phyloP scores from a whole-genome alignment of 169 alveolate genomes.

The Besnoitia besnoiti region DNA sequence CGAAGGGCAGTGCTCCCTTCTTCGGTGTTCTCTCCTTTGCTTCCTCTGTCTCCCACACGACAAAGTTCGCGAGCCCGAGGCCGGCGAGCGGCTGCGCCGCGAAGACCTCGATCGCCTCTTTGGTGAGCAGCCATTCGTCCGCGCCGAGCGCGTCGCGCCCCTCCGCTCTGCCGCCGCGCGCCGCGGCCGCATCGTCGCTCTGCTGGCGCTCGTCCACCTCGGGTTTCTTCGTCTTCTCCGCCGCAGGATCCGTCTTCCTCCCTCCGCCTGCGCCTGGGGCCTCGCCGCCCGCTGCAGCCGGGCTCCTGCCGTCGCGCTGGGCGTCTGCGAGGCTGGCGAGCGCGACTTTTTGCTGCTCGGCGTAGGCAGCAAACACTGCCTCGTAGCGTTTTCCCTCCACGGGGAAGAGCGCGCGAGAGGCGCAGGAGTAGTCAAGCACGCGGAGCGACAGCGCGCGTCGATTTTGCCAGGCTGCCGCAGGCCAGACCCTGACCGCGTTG shows the following conservation, averaged over 20 bases:
- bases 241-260: neutral
- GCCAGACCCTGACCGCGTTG: neutral
- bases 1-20: conserved; percentile 43
- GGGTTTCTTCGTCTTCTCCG: neutral
- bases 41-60: neutral
- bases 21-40: neutral
- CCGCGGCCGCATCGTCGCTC: neutral
- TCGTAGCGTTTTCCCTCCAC: neutral
- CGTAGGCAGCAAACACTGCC: neutral
- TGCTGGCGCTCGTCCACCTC: neutral
- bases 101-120: neutral
- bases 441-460: neutral
- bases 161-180: neutral
- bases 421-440: conserved; percentile 12
- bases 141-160: neutral
- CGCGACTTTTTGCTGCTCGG: conserved; percentile 6
- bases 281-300: neutral
- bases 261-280: neutral
- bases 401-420: neutral
- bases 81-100: conserved; percentile 1
- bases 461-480: neutral
- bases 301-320: neutral
- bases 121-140: neutral
- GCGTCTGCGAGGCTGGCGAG: neutral
- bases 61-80: neutral